Percentiles rank a stretch among this genome's conserved stretches.
Evolutionary conservation across 148 eudicot species (phyloP).

Genomic region (Fagopyrum esculentum): DNA sequence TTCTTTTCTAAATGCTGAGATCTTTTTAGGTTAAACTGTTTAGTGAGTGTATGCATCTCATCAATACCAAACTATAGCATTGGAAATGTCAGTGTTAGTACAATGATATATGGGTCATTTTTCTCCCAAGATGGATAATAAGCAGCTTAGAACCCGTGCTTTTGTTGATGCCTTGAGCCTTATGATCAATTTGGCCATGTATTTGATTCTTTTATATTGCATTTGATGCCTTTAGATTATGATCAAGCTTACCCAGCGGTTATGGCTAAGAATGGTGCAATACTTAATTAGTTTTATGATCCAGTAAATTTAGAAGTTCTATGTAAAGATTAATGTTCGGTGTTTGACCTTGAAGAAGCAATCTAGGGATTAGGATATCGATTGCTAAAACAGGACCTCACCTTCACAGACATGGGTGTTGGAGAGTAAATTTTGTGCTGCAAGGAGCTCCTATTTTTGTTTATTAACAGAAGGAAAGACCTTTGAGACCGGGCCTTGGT

Average conservation of each 20-base stretch:
- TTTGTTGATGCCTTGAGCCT: background rate
- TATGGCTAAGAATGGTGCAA: background rate
- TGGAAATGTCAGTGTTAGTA: background rate
- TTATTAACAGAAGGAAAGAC: too few relatives aligned
- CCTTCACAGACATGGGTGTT: too few relatives aligned
- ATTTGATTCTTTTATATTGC: background rate
- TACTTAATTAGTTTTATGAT: background rate
- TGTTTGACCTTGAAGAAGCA: too few relatives aligned
- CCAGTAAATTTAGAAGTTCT: background rate
- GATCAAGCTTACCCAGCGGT: background rate
- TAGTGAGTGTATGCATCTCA: conserved; percentile 4
- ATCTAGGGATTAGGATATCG: too few relatives aligned
- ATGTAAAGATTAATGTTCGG: too few relatives aligned
- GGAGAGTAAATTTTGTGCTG: too few relatives aligned
- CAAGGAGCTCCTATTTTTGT: too few relatives aligned
- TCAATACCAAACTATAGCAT: background rate
- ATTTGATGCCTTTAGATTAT: background rate
- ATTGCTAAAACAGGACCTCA: too few relatives aligned
- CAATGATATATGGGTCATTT: background rate
- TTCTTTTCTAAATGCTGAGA: background rate
- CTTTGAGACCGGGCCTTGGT: too few relatives aligned
- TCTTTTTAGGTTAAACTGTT: background rate
- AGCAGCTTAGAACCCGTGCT: background rate
- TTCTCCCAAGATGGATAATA: background rate
- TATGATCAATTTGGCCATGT: background rate